phyloP scores from a whole-genome alignment of 768 basidiomycete genomes.

The Trichaptum fuscoviolaceum region DNA sequence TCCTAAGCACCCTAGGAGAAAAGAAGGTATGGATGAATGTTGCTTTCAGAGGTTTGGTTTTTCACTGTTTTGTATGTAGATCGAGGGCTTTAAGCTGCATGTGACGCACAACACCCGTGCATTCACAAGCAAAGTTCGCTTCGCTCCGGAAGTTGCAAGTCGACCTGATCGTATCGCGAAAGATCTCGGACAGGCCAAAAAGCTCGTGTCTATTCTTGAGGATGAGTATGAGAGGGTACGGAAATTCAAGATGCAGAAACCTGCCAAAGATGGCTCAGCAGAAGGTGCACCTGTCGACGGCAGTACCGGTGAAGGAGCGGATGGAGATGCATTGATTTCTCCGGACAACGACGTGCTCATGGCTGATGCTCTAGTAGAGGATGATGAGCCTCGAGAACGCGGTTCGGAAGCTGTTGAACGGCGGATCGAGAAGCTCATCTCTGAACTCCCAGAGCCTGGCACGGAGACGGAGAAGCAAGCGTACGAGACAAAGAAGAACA shows the following conservation, averaged over 20 bases:
- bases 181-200: conserved; percentile 73
- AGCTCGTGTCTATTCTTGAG: conserved; percentile 70
- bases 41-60: not conserved
- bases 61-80: conserved; percentile 38
- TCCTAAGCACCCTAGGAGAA: conserved; percentile 71
- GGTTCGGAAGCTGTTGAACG: conserved; percentile 80
- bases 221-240: conserved; percentile 56
- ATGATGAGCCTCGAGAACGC: conserved; percentile 50
- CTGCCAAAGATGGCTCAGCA: conserved; percentile 13
- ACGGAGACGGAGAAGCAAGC: conserved; percentile 52
- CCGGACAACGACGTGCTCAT: conserved; percentile 21
- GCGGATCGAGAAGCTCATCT: conserved; percentile 71
- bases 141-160: conserved; percentile 78
- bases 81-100: conserved; percentile 92
- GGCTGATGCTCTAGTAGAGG: conserved; percentile 25
- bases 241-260: conserved; percentile 26
- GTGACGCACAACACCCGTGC: conserved; percentile 77
- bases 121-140: conserved; percentile 71
- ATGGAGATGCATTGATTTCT: conserved; percentile 16
- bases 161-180: conserved; percentile 74
- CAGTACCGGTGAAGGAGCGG: conserved; percentile 7
- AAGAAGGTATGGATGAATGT: conserved; percentile 58
- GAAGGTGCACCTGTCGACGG: not conserved
- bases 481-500: conserved; percentile 68
- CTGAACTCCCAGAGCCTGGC: conserved; percentile 61